These are phyloP conservation scores for Acanthochlamys bracteata DNA, from an alignment of 106 monocot genomes.

Conservation along the genomic window DNA sequence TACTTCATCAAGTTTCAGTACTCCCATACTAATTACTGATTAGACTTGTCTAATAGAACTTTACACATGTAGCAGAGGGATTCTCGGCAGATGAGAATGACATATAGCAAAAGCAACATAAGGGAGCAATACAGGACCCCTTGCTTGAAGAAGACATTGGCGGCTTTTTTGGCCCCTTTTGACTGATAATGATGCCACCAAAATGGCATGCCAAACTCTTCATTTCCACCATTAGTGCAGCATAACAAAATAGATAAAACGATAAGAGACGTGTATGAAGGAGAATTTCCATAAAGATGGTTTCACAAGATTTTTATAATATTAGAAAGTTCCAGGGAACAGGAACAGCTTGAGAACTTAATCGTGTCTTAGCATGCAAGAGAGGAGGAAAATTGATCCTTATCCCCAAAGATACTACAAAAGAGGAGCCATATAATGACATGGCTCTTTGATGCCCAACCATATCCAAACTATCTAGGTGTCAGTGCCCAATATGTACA, in stretches of 20 bases:
- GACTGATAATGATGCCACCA: background rate
- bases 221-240: background rate
- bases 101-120: background rate
- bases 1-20: too few species aligned
- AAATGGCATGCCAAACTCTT: background rate
- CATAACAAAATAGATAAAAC: background rate
- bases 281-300: background rate
- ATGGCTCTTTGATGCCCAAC: background rate
- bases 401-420: background rate
- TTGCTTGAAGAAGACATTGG: background rate
- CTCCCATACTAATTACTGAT: too few species aligned
- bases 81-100: slow-evolving; percentile 3
- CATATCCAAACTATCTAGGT: slow-evolving; percentile 1
- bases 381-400: background rate
- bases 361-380: background rate
- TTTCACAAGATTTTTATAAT: background rate
- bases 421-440: background rate
- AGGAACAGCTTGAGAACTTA: background rate
- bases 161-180: background rate
- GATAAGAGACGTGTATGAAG: background rate
- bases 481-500: background rate
- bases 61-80: too few species aligned
- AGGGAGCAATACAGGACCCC: background rate
- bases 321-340: background rate
- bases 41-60: too few species aligned